A percentile compares a stretch with the other conserved stretches of the same genome.
These are phyloP conservation scores for Boletus sp. DNA, from an alignment of 768 basidiomycete genomes.

Conservation along the genomic window DNA sequence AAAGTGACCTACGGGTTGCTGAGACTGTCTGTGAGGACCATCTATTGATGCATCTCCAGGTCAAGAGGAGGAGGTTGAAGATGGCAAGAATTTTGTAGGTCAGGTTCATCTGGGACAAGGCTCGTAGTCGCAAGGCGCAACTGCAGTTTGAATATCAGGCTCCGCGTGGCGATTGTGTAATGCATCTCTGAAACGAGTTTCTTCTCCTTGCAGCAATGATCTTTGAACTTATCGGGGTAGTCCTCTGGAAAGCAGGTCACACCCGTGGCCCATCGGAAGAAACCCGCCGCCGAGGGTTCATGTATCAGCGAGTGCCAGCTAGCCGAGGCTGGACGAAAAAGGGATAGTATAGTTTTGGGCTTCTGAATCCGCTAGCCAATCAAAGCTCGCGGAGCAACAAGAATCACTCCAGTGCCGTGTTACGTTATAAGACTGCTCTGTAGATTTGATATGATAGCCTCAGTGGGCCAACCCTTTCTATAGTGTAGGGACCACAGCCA, in stretches of 20 bases:
- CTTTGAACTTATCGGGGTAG: too few species aligned
- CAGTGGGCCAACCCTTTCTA: too few species aligned
- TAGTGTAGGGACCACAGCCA: too few species aligned
- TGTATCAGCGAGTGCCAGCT: not conserved
- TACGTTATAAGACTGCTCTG: too few species aligned
- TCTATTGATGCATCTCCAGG: not conserved
- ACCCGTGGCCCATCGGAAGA: not conserved
- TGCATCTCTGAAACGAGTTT: not conserved
- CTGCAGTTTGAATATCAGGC: not conserved
- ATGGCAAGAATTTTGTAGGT: not conserved
- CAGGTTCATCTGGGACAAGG: not conserved
- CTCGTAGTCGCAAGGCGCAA: not conserved
- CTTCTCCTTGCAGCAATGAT: not conserved
- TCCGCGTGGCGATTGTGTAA: not conserved
- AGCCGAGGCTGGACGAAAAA: too few species aligned
- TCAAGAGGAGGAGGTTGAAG: conserved; percentile 5
- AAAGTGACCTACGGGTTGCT: not conserved
- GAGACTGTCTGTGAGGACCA: not conserved
- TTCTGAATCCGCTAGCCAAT: too few species aligned
- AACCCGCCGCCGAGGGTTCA: not conserved
- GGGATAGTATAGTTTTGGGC: too few species aligned
- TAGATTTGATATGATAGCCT: too few species aligned
- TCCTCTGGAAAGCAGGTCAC: not conserved
- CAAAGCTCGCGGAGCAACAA: too few species aligned
- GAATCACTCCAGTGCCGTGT: too few species aligned